Conservation (phyloP, 2,329 filamentous ascomycete genomes). For the Diaporthe caulivora region DNA sequence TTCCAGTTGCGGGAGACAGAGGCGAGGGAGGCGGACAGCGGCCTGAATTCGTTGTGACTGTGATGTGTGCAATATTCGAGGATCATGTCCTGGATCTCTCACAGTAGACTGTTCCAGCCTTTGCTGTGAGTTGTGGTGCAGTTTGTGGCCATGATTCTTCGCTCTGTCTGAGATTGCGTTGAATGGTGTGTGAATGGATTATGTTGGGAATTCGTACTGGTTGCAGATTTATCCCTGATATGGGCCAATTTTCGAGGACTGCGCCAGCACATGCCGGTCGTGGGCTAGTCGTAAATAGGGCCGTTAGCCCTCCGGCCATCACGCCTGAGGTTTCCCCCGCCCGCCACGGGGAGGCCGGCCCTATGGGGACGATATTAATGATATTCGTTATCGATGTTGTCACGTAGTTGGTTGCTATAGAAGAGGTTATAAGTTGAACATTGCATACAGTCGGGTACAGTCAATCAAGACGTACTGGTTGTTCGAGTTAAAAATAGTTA, state of each 20-base stretch:
- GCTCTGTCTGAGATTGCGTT: neutral
- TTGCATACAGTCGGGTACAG: neutral
- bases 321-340: neutral
- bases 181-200: neutral
- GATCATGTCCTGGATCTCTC: neutral
- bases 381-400: neutral
- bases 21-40: neutral
- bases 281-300: neutral
- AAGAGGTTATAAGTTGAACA: neutral
- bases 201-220: neutral
- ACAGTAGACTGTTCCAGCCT: neutral
- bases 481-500: no score
- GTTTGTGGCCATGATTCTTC: neutral
- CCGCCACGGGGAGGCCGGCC: neutral
- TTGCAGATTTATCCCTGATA: neutral
- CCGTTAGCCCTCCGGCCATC: neutral
- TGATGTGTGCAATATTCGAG: neutral
- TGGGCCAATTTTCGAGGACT: neutral
- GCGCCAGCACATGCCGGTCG: neutral
- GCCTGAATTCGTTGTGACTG: neutral
- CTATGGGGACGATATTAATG: neutral
- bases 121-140: neutral
- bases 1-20: constrained; percentile 1
- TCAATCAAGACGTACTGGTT: no score
- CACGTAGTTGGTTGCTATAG: neutral